Evolutionary conservation across 257 asterid genomes (phyloP), one percentile per base, ranked within the genome.

Genomic region (Lavandula angustifolia): DNA sequence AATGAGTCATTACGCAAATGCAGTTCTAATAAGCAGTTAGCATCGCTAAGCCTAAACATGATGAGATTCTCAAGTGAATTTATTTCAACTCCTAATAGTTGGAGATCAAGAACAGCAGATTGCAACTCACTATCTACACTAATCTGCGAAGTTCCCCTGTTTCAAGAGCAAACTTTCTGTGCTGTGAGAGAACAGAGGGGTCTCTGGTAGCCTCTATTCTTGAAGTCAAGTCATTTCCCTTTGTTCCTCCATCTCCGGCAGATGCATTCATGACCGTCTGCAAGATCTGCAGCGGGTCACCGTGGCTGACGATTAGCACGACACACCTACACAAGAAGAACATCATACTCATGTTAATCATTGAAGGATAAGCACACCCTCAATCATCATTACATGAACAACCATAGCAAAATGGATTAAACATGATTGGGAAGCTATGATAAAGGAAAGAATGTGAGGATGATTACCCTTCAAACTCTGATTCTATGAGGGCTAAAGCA

Each of bases 241-340:
- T 69, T 33, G 69, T 18, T 57, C 32, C 75, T 32, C 41, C 72
- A 42, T 68, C 69, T 54, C 64, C 68, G 77, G 59, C 75, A 33
- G 81, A 82, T 18, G 94, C 92, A 70, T 68, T 76, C 18, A 84
- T 53, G 54, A 81, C 68, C 50, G 96, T 84, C 86, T 92, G 99
- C 72, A 92, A 73, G 67, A 92, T 92, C 82, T 92, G 99, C 70
- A 92, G 94, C 6, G 99, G 97, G 76, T 92, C 97, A 3, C 99
- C 99, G 66, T 92, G 99, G 79, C 96, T 81, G 55, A 92, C 97
- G 9, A 92, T 70, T 83, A 92, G 75, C 67, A 92, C 82, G 0
- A 80, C 69, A 67, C 98, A 87, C 48, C 98, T 92, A 70, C 79
- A 73, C 51, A 60, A 56, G 40, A 57, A 12, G 58, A 47, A 32